phyloP scores from a whole-genome alignment of 352 stramenopile genomes.

The Elongisporangium prolatum region DNA sequence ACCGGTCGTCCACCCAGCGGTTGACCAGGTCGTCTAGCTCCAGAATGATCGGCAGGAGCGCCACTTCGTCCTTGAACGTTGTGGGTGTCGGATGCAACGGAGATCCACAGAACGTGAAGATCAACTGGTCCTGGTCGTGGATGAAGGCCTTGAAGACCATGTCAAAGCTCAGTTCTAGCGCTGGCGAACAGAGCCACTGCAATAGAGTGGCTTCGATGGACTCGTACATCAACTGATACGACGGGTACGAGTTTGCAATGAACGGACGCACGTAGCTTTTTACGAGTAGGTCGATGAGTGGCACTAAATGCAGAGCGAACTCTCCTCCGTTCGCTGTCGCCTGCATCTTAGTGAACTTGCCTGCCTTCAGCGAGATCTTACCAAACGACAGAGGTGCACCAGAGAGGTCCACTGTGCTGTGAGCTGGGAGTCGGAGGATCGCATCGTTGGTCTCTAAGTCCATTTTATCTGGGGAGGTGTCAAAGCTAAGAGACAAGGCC shows the following conservation, averaged over 20 bases:
- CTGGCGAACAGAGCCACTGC: constrained; percentile 34
- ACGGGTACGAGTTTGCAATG: constrained; percentile 40
- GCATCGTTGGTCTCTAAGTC: constrained; percentile 6
- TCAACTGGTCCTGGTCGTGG: constrained; percentile 39
- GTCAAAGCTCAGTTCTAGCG: constrained; percentile 53
- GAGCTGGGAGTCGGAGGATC: constrained; percentile 2
- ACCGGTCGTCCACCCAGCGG: constrained; percentile 69
- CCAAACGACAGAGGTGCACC: constrained; percentile 1
- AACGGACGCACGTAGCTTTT: constrained; percentile 26
- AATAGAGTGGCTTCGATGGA: constrained; percentile 32
- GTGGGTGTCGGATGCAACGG: constrained; percentile 52
- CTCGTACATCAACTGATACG: constrained; percentile 57
- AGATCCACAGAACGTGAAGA: constrained; percentile 47
- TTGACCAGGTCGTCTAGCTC: constrained; percentile 68
- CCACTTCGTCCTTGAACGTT: constrained; percentile 50
- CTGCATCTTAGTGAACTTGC: constrained; percentile 64
- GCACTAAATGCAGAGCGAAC: constrained; percentile 38
- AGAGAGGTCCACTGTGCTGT: constrained; percentile 5
- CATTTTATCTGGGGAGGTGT: constrained; percentile 5
- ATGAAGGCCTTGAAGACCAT: constrained; percentile 61
- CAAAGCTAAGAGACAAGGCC: constrained; percentile 26
- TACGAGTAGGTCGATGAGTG: constrained; percentile 41
- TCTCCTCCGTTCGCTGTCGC: constrained; percentile 46
- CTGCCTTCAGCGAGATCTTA: constrained; percentile 23
- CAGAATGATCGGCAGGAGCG: constrained; percentile 52